These are phyloP conservation scores for Trametes punicea DNA, from an alignment of 768 basidiomycete species.

Conservation along the genomic window DNA sequence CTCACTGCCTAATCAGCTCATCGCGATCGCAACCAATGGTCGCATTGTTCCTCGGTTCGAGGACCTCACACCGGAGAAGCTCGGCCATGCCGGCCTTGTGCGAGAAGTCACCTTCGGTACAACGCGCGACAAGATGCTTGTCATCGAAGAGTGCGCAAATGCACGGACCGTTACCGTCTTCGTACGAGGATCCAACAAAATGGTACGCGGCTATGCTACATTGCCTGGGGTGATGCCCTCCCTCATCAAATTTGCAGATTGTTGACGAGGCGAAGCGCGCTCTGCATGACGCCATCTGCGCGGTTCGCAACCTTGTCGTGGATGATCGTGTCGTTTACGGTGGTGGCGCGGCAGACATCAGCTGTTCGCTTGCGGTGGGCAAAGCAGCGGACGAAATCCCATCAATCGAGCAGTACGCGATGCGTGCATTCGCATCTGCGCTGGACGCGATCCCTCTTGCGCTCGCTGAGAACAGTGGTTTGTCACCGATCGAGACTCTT, in stretches of 20 bases:
- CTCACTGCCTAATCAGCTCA: conserved; percentile 53
- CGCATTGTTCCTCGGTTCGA: conserved; percentile 98
- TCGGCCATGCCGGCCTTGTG: conserved; percentile 91
- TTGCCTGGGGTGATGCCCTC: background rate
- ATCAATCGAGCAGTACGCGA: conserved; percentile 98
- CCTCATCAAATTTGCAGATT: conserved; percentile 55
- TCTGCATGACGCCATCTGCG: conserved; percentile 96
- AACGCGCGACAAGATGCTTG: conserved; percentile 98
- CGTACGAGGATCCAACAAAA: conserved; percentile 97
- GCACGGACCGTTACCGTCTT: conserved; percentile 95
- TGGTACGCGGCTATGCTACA: conserved; percentile 50
- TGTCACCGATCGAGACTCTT: conserved; percentile 96
- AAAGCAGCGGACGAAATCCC: conserved; percentile 98
- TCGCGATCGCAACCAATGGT: conserved; percentile 97
- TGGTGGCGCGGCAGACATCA: conserved; percentile 97
- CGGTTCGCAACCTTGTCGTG: conserved; percentile 90
- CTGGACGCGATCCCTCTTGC: conserved; percentile 95
- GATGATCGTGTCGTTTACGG: conserved; percentile 98
- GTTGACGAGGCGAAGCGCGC: conserved; percentile 99
- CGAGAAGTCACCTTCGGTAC: conserved; percentile 96
- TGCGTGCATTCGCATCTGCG: conserved; percentile 97
- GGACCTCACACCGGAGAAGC: conserved; percentile 86
- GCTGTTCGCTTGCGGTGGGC: conserved; percentile 87
- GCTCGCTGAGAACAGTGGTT: conserved; percentile 95
- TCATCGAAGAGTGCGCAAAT: conserved; percentile 99